These are phyloP conservation scores for Schizopora paradoxa DNA, from an alignment of 1,284 basidiomycete species.

Conservation along the genomic window DNA sequence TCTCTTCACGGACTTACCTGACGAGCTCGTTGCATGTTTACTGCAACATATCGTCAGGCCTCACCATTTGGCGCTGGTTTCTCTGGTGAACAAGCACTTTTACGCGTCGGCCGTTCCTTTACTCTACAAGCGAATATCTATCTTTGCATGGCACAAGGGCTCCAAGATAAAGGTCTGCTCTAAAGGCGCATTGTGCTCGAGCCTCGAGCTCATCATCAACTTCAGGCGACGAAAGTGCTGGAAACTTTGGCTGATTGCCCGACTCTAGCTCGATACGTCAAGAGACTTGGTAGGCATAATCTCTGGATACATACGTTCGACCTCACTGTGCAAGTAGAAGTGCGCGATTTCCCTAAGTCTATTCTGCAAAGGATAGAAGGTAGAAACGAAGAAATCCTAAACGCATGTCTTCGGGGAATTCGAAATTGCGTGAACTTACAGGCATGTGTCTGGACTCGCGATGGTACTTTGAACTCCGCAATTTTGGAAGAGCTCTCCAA, in stretches of 20 bases:
- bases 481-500: constrained; percentile 46
- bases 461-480: constrained; percentile 56
- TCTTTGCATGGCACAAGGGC: constrained; percentile 64
- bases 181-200: background rate
- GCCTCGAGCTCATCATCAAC: background rate
- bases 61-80: constrained; percentile 43
- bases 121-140: constrained; percentile 51
- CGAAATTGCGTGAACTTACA: constrained; percentile 54
- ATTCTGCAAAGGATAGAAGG: constrained; percentile 11
- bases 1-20: constrained; percentile 47
- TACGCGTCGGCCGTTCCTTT: constrained; percentile 39
- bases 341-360: constrained; percentile 60
- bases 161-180: constrained; percentile 48
- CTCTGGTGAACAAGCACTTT: constrained; percentile 53
- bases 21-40: constrained; percentile 54
- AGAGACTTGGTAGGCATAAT: constrained; percentile 44
- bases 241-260: constrained; percentile 41
- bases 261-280: constrained; percentile 49
- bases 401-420: constrained; percentile 43
- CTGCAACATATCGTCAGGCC: constrained; percentile 45
- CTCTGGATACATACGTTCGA: background rate
- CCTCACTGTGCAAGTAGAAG: constrained; percentile 36
- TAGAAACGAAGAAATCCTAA: constrained; percentile 28
- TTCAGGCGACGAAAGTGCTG: constrained; percentile 49
- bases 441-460: constrained; percentile 69